Conservation (phyloP, 176 grass and related monocot genomes). For the Musa troglodytarum region DNA sequence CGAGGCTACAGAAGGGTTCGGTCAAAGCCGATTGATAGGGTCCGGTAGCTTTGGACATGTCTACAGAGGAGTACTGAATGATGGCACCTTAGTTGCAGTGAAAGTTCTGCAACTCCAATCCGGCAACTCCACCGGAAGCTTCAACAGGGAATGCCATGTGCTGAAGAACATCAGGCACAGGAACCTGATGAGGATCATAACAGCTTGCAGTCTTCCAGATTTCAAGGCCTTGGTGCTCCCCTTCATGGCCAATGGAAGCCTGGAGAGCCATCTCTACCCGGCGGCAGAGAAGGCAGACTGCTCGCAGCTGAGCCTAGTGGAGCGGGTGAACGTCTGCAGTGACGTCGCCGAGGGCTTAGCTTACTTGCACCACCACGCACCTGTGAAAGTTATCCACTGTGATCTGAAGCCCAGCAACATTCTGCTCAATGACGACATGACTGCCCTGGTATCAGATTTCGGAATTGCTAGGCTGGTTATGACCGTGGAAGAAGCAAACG, state of each 20-base stretch:
- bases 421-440: slow-evolving; percentile 92
- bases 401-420: slow-evolving; percentile 94
- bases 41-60: slow-evolving; percentile 35
- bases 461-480: slow-evolving; percentile 13
- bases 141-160: slow-evolving; percentile 34
- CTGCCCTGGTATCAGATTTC: slow-evolving; percentile 85
- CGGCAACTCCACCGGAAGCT: slow-evolving; percentile 29
- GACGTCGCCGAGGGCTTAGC: slow-evolving; percentile 85
- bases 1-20: slow-evolving; percentile 36
- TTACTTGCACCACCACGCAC: slow-evolving; percentile 90
- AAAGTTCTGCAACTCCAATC: slow-evolving; percentile 38
- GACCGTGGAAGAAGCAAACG: background rate
- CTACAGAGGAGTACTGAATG: slow-evolving; percentile 24
- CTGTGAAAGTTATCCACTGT: slow-evolving; percentile 84
- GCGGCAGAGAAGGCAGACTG: background rate
- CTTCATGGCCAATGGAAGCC: slow-evolving; percentile 43
- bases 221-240: slow-evolving; percentile 46
- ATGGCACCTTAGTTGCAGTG: slow-evolving; percentile 22
- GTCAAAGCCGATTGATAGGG: slow-evolving; percentile 22
- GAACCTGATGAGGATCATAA: slow-evolving; percentile 49
- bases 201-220: slow-evolving; percentile 33
- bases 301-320: slow-evolving; percentile 22
- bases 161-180: slow-evolving; percentile 30
- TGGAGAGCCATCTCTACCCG: slow-evolving; percentile 31
- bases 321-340: slow-evolving; percentile 87